These are phyloP conservation scores for Colletotrichum truncatum DNA, from an alignment of 2,329 filamentous ascomycete genomes.

Conservation along the genomic window DNA sequence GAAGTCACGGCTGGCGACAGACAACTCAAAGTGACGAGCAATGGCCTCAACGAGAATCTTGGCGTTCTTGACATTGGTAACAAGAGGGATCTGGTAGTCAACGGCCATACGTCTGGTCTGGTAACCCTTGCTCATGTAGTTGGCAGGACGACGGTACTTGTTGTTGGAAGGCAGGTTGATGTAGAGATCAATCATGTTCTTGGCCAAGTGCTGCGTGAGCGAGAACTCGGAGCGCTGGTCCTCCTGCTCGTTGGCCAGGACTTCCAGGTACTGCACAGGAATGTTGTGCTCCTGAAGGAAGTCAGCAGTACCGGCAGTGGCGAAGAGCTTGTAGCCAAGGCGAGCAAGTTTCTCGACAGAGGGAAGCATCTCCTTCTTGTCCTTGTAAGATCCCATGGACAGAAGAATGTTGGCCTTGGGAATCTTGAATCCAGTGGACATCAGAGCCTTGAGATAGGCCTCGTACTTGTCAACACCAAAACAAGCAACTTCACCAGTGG, in stretches of 20 bases:
- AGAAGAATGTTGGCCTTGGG: conserved; percentile 95
- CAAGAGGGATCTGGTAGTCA: conserved; percentile 93
- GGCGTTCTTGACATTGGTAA: conserved; percentile 99
- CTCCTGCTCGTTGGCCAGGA: conserved; percentile 79
- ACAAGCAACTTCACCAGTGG: conserved; percentile 96
- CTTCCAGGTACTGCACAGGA: conserved; percentile 91
- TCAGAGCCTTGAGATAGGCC: conserved; percentile 94
- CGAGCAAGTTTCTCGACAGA: conserved; percentile 90
- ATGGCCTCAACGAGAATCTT: conserved; percentile 97
- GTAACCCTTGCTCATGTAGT: conserved; percentile 99
- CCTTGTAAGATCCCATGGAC: conserved; percentile 96
- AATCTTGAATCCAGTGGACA: conserved; percentile 95
- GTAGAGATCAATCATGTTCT: conserved; percentile 98
- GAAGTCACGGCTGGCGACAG: conserved; percentile 85
- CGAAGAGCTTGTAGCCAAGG: conserved; percentile 94
- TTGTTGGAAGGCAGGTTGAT: conserved; percentile 99
- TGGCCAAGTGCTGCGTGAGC: conserved; percentile 93
- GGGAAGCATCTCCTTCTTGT: conserved; percentile 96
- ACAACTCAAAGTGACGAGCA: conserved; percentile 85
- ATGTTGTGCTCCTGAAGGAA: conserved; percentile 94
- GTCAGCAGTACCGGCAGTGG: conserved; percentile 95
- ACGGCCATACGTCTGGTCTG: conserved; percentile 97
- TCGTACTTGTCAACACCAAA: conserved; percentile 97
- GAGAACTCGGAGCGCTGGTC: conserved; percentile 96
- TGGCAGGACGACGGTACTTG: conserved; percentile 94